Base-by-base conservation (phyloP, 257 asterid species). In the Penstemon newberryi region DNA sequence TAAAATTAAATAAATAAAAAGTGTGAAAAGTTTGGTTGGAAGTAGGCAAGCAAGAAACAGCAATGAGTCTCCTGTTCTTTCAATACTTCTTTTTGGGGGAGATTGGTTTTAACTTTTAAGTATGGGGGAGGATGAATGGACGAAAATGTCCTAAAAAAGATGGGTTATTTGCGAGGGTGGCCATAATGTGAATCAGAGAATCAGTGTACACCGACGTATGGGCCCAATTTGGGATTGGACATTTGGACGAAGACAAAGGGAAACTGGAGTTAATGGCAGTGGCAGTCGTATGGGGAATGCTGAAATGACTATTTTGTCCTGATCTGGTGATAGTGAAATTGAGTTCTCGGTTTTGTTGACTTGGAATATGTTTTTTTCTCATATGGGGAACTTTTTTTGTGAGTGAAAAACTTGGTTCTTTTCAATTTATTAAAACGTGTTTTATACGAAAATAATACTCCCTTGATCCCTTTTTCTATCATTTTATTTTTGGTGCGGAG, bases 261-360 rank as follows among this genome's bases (percentile, higher is more conserved):
- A 41, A 58, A 56, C 57, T 45, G 75, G 66, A 53, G 72, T 51
- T 43, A 39, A 67, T 61, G 82, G 72, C 73, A 46, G 75, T 61
- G 82, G 72, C 73, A 46, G 77, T 64, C 73, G 73, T 70, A 66
- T 25, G 33, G 33, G 19, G 63, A 43, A 37, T 67, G 63, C 8
- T 7, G 63, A 77, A 77, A 73, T 77, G 81, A 79, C 84, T 46
- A 61, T 42, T 59, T 63, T 69, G 74, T 77, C 83, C 77, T 70
- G 6, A 50, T 61, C 33, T 39, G 56, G 50, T 62, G 83, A 75
- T 40, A 7, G 71, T n/a, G 86, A 78, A 46, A 63, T 67, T 38
- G 60, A 60, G 51, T 65, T 15, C 7, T 47, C 33, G 38, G 54
- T 36, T n/a, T 53, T 37, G 53, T 65, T 68, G 67, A 64, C 75